Base-by-base conservation (phyloP, 2,329 filamentous ascomycete species). In the Neodidymelliopsis sp. region DNA sequence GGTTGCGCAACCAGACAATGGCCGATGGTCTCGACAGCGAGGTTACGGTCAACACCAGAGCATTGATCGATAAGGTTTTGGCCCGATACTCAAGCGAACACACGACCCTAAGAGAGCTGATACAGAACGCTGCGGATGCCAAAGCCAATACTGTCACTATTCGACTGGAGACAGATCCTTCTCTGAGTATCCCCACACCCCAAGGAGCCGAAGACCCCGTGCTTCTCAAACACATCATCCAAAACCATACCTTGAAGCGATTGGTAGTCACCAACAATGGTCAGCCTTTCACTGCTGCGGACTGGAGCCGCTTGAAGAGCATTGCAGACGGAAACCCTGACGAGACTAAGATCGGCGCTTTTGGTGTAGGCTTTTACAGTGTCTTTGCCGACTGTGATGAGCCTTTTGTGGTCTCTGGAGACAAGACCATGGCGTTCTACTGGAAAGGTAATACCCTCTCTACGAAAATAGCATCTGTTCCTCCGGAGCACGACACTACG, bases 301-400 rank as follows among this genome's bases (percentile, higher is more conserved):
- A 99, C 74, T 99, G 94, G 94, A 86, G 86, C 34, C 84, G 94
- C 43, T 72, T 99, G 57, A 97, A 97, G 79, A 86, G 93, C 53
- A 99, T 99, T 56, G 95, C 94, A n/a, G 94, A 99, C 72, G 95
- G 94, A 35, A 99, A 99, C 67, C 94, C 94, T 0, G 94, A 99
- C 72, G 94, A 99, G 76, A 97, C 92, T 35, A 99, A 99, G 79
- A 99, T 99, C 64, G 94, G 94, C 44, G 95, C 94, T 3, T 99
- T 99, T 71, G 94, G 94, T 59, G 94, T 99, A 23, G 94, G 94
- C 2, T 99, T 99, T 77, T 99, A 99, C 80, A 96, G 90, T 71
- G 93, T 97, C 28, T 99, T 99, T 71, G 90, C 94, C 54, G 94
- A 99, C 71, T 99, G 93, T 70, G 95, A 99, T 74, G 91, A 97